Conservation (phyloP, 768 basidiomycete species). For the Amyloporia xantha region DNA sequence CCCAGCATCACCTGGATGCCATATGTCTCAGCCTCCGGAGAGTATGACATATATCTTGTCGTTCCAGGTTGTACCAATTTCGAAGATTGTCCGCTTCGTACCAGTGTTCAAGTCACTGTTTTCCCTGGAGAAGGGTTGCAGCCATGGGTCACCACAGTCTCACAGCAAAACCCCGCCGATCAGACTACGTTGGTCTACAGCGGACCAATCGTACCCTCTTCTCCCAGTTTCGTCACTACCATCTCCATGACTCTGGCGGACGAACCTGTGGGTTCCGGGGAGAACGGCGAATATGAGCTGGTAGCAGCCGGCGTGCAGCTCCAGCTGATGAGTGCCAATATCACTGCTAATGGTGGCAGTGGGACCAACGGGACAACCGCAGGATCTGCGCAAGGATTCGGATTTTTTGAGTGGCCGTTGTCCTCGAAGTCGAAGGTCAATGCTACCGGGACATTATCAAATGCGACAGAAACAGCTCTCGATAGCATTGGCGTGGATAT, state of each 20-base stretch:
- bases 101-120: slow-evolving; percentile 75
- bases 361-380: slow-evolving; percentile 29
- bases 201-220: slow-evolving; percentile 76
- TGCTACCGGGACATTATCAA: slow-evolving; percentile 56
- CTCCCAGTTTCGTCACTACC: slow-evolving; percentile 63
- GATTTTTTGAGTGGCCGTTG: slow-evolving; percentile 86
- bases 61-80: slow-evolving; percentile 83
- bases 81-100: slow-evolving; percentile 75
- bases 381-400: slow-evolving; percentile 50
- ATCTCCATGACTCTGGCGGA: slow-evolving; percentile 70
- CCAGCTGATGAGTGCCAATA: slow-evolving; percentile 56
- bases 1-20: slow-evolving; percentile 88
- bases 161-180: slow-evolving; percentile 67
- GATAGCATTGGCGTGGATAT: slow-evolving; percentile 60
- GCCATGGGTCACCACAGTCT: slow-evolving; percentile 63
- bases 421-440: slow-evolving; percentile 37
- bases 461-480: slow-evolving; percentile 60
- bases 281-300: slow-evolving; percentile 65
- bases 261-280: slow-evolving; percentile 53
- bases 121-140: slow-evolving; percentile 65
- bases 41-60: slow-evolving; percentile 78
- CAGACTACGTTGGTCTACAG: slow-evolving; percentile 59
- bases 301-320: slow-evolving; percentile 87
- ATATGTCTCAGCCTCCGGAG: slow-evolving; percentile 83
- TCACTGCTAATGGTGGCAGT: slow-evolving; percentile 27